Conservation (phyloP, 164 flowering plant species). For the Sextonia rubra region DNA sequence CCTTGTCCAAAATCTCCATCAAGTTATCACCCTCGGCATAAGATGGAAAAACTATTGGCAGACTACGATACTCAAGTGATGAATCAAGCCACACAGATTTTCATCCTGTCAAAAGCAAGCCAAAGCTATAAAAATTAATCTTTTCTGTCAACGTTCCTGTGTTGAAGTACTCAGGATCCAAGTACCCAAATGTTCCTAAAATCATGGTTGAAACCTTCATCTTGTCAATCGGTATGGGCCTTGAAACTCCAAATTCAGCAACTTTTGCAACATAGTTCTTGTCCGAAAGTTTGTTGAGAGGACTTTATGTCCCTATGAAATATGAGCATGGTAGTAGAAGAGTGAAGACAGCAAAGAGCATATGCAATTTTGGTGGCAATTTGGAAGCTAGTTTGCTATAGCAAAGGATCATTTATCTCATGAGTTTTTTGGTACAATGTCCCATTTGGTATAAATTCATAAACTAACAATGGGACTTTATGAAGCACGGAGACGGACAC, state of each 20-base stretch:
- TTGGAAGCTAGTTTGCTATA: constrained; percentile 31
- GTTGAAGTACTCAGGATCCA: constrained; percentile 41
- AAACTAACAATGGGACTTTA: constrained; percentile 40
- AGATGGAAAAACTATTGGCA: constrained; percentile 23
- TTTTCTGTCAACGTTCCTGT: constrained; percentile 34
- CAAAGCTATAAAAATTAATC: constrained; percentile 42
- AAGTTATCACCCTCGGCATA: constrained; percentile 11
- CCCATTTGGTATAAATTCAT: constrained; percentile 43
- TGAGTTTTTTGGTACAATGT: constrained; percentile 34
- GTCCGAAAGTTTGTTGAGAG: constrained; percentile 38
- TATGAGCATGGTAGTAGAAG: constrained; percentile 35
- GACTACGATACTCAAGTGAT: constrained; percentile 7
- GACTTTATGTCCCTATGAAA: constrained; percentile 44
- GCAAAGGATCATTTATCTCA: constrained; percentile 7
- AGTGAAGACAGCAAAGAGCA: constrained; percentile 39
- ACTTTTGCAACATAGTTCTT: constrained; percentile 31
- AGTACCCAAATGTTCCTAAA: constrained; percentile 41
- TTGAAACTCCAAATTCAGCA: constrained; percentile 43
- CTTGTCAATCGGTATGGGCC: constrained; percentile 33
- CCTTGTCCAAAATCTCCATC: constrained; percentile 3
- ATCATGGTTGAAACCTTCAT: constrained; percentile 25
- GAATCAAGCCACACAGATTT: constrained; percentile 11
- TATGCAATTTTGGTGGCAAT: constrained; percentile 42
- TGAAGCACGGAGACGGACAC: too few species aligned
- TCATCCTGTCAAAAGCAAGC: constrained; percentile 33